Conservation (phyloP, 2,329 filamentous ascomycete species). For the Ustulina deusta region DNA sequence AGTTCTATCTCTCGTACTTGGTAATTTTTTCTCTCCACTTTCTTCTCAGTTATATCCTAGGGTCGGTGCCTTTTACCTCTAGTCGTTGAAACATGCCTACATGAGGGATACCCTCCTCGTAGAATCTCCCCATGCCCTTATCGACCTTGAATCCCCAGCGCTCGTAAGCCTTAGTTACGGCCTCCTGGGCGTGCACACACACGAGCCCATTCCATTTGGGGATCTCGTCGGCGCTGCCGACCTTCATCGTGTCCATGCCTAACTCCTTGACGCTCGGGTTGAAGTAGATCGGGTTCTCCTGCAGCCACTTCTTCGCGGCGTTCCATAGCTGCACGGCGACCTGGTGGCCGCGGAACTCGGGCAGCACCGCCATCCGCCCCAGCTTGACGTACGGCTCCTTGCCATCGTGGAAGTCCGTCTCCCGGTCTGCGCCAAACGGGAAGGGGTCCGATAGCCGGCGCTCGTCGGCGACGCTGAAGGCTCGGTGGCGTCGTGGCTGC, state of each 20-base stretch:
- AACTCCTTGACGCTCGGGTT: conserved; percentile 60
- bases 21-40: not conserved
- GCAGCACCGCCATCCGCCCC: conserved; percentile 78
- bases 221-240: conserved; percentile 55
- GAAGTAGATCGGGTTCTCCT: conserved; percentile 68
- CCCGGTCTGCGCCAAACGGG: conserved; percentile 54
- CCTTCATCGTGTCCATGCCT: conserved; percentile 59
- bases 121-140: conserved; percentile 79
- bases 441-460: conserved; percentile 42
- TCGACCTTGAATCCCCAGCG: conserved; percentile 81
- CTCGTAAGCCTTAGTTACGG: conserved; percentile 73
- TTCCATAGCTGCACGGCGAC: conserved; percentile 76
- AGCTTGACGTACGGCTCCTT: conserved; percentile 85
- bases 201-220: conserved; percentile 79
- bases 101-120: conserved; percentile 86
- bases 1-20: not conserved
- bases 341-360: conserved; percentile 72
- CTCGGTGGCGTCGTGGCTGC: conserved; percentile 1
- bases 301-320: conserved; percentile 75
- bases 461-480: conserved; percentile 39
- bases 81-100: conserved; percentile 81
- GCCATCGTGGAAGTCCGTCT: conserved; percentile 67
- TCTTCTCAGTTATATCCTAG: conserved; percentile 35
- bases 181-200: conserved; percentile 81
- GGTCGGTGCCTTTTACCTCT: conserved; percentile 47